Conservation (phyloP, 1,284 basidiomycete genomes). For the Boletus semigastroideus region DNA sequence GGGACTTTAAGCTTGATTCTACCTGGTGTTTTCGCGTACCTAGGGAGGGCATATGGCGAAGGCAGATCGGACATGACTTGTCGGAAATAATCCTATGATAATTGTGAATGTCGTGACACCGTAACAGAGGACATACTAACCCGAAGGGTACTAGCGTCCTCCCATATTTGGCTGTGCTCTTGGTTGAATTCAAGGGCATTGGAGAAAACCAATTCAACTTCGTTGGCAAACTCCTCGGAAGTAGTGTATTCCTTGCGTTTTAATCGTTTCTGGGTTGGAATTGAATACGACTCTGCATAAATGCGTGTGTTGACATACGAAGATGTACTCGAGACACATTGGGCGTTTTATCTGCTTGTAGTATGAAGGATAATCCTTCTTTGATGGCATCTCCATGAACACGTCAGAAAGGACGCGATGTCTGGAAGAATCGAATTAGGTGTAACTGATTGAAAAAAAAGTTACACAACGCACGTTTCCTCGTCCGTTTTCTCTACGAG, state of each 20-base stretch:
- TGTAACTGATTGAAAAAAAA: not conserved
- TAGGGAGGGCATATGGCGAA: conserved; percentile 55
- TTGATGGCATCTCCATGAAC: conserved; percentile 84
- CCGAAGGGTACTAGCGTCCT: conserved; percentile 64
- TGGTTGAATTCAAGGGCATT: conserved; percentile 85
- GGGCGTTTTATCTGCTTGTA: conserved; percentile 84
- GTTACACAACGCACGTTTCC: conserved; percentile 38
- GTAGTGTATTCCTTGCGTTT: conserved; percentile 72
- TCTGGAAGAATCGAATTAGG: conserved; percentile 35
- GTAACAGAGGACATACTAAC: conserved; percentile 40
- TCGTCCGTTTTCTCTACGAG: conserved; percentile 68
- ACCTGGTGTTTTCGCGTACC: conserved; percentile 53
- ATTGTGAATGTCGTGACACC: conserved; percentile 12
- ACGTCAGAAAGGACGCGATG: conserved; percentile 70
- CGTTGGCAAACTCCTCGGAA: conserved; percentile 73
- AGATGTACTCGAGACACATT: conserved; percentile 78
- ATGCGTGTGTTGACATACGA: conserved; percentile 47
- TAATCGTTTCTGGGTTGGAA: conserved; percentile 58
- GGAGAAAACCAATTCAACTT: conserved; percentile 88
- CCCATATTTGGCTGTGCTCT: conserved; percentile 74
- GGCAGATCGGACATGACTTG: conserved; percentile 76
- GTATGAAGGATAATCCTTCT: conserved; percentile 80
- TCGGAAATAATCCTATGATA: conserved; percentile 62
- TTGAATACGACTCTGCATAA: conserved; percentile 12
- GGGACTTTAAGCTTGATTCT: conserved; percentile 73